A percentile compares a stretch with the other conserved stretches of the same genome.
Evolutionary conservation across 805 yeast genomes (phyloP).

Genomic region (Millerozyma miso): DNA sequence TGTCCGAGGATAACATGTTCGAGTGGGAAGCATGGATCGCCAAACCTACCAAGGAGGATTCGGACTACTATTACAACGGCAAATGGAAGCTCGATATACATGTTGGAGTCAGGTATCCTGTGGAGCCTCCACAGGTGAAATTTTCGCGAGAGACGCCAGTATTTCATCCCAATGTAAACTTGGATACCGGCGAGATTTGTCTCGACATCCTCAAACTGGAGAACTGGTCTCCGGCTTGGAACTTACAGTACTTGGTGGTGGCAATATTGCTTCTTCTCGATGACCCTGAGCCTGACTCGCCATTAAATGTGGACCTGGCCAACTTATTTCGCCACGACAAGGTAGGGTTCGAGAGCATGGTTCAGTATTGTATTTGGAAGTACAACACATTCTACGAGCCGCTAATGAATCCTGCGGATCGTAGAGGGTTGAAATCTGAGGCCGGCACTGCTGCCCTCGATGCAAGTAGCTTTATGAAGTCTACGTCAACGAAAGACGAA

Average conservation of each 20-base stretch:
- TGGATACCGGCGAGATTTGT: conserved; percentile 62
- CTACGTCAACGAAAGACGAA: neutral
- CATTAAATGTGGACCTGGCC: conserved; percentile 67
- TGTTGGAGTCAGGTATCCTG: conserved; percentile 51
- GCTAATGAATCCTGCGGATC: neutral
- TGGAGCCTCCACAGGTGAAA: conserved; percentile 51
- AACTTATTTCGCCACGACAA: conserved; percentile 47
- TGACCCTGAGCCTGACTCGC: conserved; percentile 69
- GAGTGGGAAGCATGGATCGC: conserved; percentile 49
- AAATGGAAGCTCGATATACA: conserved; percentile 47
- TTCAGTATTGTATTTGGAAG: conserved; percentile 40
- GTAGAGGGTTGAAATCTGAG: conserved; percentile 1
- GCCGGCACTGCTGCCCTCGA: neutral
- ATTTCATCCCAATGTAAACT: conserved; percentile 38
- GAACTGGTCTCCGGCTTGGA: conserved; percentile 77
- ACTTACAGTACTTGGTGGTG: conserved; percentile 47
- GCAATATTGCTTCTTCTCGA: conserved; percentile 56
- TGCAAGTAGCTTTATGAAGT: neutral
- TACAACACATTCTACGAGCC: neutral
- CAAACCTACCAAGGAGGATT: conserved; percentile 43
- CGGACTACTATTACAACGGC: conserved; percentile 49
- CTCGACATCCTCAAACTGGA: conserved; percentile 55
- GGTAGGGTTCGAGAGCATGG: conserved; percentile 35
- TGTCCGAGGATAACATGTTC: conserved; percentile 38
- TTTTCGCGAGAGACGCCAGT: conserved; percentile 41